Evolutionary conservation across 164 flowering plant species (phyloP).

Genomic region (Malania oleifera): DNA sequence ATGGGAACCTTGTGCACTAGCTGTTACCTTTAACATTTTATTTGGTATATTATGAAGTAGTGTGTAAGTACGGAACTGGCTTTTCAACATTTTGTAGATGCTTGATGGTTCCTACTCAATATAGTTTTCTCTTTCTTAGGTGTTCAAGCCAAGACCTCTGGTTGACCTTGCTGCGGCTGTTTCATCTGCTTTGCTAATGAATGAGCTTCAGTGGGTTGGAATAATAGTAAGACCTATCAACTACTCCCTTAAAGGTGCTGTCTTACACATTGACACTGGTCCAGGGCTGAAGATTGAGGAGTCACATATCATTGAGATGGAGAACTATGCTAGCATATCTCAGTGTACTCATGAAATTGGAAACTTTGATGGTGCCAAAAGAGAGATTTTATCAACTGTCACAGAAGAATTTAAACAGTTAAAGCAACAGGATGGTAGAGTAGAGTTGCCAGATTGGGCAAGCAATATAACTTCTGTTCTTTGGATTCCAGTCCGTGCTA

Average conservation of each 20-base stretch:
- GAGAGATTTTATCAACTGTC: constrained; percentile 21
- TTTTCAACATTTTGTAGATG: neutral
- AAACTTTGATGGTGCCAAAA: constrained; percentile 11
- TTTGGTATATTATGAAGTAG: neutral
- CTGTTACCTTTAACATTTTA: no score
- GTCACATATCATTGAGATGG: constrained; percentile 70
- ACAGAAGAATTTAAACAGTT: constrained; percentile 38
- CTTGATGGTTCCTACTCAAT: neutral
- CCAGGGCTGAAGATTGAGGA: constrained; percentile 82
- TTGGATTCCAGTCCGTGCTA: constrained; percentile 85
- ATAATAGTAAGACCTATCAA: constrained; percentile 70
- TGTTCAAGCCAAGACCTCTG: constrained; percentile 84
- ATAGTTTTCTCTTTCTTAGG: constrained; percentile 35
- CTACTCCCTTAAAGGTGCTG: constrained; percentile 87
- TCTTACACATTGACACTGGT: constrained; percentile 86
- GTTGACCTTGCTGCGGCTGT: constrained; percentile 88
- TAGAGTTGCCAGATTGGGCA: constrained; percentile 91
- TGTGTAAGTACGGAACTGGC: neutral
- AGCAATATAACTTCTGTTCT: constrained; percentile 60
- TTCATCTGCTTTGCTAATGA: constrained; percentile 89
- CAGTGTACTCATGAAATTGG: constrained; percentile 16
- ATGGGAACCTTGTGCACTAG: no score
- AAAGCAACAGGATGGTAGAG: constrained; percentile 49
- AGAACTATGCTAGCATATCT: constrained; percentile 30
- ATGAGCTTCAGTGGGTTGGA: constrained; percentile 96